Conservation (phyloP, 148 eudicot species). For the Rhododendron griersonianum region DNA sequence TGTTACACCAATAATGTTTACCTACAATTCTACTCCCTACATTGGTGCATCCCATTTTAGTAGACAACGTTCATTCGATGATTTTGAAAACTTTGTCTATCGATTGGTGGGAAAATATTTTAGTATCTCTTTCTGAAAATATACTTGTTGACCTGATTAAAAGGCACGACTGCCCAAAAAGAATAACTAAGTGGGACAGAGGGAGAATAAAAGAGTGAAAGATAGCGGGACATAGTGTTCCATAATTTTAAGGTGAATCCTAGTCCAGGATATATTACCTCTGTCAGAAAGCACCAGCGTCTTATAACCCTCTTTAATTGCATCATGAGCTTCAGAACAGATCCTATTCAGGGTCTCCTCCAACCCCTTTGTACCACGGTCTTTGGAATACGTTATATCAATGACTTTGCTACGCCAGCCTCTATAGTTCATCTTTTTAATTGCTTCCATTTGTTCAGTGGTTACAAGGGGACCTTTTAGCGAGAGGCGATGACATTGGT, state of each 20-base stretch:
- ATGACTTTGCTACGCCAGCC: constrained; percentile 96
- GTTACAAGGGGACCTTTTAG: constrained; percentile 87
- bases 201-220: background rate
- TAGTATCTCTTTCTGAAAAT: background rate
- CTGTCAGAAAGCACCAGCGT: constrained; percentile 87
- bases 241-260: background rate
- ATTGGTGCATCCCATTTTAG: background rate
- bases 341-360: constrained; percentile 91
- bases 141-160: background rate
- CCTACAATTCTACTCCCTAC: background rate
- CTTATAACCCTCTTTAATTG: constrained; percentile 81
- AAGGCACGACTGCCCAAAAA: background rate
- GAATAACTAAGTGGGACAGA: background rate
- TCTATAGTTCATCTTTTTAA: constrained; percentile 88
- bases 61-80: no score
- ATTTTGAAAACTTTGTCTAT: background rate
- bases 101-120: background rate
- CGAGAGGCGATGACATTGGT: constrained; percentile 91
- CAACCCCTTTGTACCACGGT: constrained; percentile 76
- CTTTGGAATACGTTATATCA: constrained; percentile 78
- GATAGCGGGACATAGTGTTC: background rate
- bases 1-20: background rate
- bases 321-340: constrained; percentile 75
- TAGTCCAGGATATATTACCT: constrained; percentile 43
- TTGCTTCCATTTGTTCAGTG: constrained; percentile 87